Percentiles rank a stretch among this genome's conserved stretches.
These are phyloP conservation scores for Aspergillus cristatus DNA, from an alignment of 495 filamentous ascomycete genomes.

Conservation along the genomic window DNA sequence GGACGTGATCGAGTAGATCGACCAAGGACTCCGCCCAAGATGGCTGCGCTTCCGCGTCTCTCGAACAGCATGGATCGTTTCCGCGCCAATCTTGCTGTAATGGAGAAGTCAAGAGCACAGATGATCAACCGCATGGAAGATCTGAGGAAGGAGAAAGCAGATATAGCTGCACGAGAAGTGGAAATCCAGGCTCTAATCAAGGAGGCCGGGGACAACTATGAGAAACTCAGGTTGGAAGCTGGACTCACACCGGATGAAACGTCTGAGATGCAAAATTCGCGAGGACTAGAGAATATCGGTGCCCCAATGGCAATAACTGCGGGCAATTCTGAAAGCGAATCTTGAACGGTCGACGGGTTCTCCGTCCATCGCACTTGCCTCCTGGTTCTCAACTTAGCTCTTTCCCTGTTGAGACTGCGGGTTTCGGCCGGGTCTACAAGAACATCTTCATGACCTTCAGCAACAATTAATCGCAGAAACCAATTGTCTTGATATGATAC, in stretches of 20 bases:
- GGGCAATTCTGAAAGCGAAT: constrained; percentile 18
- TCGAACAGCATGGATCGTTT: constrained; percentile 40
- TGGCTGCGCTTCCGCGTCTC: constrained; percentile 49
- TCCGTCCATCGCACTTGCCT: neutral
- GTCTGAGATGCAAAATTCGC: constrained; percentile 22
- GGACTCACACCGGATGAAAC: constrained; percentile 27
- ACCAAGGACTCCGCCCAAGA: constrained; percentile 46
- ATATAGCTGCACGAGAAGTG: constrained; percentile 63
- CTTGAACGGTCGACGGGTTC: constrained; percentile 9
- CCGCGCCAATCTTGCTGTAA: constrained; percentile 41
- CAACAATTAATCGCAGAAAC: neutral
- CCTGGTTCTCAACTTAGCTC: too few relatives aligned
- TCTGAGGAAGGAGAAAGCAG: constrained; percentile 53
- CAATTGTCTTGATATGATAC: constrained; percentile 5
- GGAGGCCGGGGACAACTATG: constrained; percentile 74
- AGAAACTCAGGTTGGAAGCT: constrained; percentile 47
- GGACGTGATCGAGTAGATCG: constrained; percentile 33
- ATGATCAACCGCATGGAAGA: constrained; percentile 52
- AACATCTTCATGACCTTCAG: neutral
- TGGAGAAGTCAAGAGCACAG: constrained; percentile 44
- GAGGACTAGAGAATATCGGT: constrained; percentile 36
- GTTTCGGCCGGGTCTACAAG: too few relatives aligned
- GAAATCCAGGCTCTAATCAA: constrained; percentile 76
- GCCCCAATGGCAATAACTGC: constrained; percentile 20
- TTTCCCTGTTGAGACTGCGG: too few relatives aligned